Percentiles rank a stretch among this genome's conserved stretches.
phyloP scores from a whole-genome alignment of 805 yeast genomes.

The Candida mattraensis region DNA sequence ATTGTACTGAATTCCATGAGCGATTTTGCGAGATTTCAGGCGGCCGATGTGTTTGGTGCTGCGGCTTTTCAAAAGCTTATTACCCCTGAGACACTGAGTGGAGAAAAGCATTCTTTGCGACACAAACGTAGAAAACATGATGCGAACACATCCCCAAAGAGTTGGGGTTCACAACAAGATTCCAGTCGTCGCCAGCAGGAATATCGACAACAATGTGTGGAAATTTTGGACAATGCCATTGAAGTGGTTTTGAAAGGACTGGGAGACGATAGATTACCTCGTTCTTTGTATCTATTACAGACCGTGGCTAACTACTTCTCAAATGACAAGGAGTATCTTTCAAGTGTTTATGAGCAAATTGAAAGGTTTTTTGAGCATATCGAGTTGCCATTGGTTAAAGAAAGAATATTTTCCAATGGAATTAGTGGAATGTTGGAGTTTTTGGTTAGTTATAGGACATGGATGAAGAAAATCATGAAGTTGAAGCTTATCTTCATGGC shows the following conservation, averaged over 20 bases:
- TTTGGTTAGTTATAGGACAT: constrained; percentile 8
- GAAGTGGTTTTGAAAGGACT: constrained; percentile 14
- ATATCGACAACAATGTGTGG: constrained; percentile 1
- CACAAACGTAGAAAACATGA: too few relatives aligned
- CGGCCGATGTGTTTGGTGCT: too few relatives aligned
- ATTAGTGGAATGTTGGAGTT: constrained; percentile 6
- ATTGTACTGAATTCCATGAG: too few relatives aligned
- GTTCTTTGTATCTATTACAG: constrained; percentile 13
- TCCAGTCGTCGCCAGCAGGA: background rate
- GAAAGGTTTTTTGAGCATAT: constrained; percentile 10
- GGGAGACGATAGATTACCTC: constrained; percentile 7
- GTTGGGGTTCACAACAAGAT: background rate
- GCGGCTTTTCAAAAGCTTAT: too few relatives aligned
- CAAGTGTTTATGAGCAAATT: constrained; percentile 9
- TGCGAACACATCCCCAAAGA: background rate
- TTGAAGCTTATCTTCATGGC: constrained; percentile 13
- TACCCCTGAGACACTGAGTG: too few relatives aligned
- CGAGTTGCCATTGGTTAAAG: constrained; percentile 9
- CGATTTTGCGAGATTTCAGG: too few relatives aligned
- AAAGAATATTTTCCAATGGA: too few relatives aligned
- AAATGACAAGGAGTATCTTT: constrained; percentile 10
- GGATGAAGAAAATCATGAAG: constrained; percentile 14
- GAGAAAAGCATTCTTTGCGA: too few relatives aligned
- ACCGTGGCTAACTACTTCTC: constrained; percentile 9
- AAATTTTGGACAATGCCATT: constrained; percentile 7